Evolutionary conservation across 1,284 basidiomycete species (phyloP), one percentile per base, ranked within the genome.

Genomic region (Ceratobasidium sp.): DNA sequence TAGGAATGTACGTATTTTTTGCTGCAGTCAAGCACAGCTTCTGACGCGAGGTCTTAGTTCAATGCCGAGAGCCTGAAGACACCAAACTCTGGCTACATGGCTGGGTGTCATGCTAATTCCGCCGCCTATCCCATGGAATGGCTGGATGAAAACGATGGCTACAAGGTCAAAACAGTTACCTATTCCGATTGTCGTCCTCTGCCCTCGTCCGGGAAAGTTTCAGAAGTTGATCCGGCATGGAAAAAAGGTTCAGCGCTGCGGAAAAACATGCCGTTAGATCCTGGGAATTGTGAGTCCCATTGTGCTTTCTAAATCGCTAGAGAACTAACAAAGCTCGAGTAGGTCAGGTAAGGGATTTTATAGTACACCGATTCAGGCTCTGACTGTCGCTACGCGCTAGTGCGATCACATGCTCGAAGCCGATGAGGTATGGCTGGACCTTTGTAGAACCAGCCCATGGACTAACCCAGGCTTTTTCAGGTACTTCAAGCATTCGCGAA

Each of bases 341-440:
- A 66, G 64, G 64, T n/a, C 47, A 48, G 11, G 64, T 66, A 66
- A n/a, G 64, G 15, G 36, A 14, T 22, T 9, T 36, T 22, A 14
- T 29, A 41, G 5, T 59, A 59, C 33, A 59, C 31, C 45, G 47
- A 50, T 27, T 14, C 19, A 22, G 17, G 3, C n/a, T 22, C 2
- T 36, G 41, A 31, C 41, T 8, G 36, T 11, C 11, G 11, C 1
- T 29, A 9, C 9, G 17, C 56, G 15, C 7, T 36, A 66, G 64
- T 66, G 64, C 22, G 64, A 66, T 50, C 64, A 66, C 17, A 41
- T 66, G 29, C 51, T 66, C 11, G 64, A 66, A 27, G 64, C 50
- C 17, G 31, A 53, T 24, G 64, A 66, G 64, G 64, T 66, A 54
- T 5, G 64, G 9, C 36, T 66, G 41, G 22, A 53, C 2, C n/a